phyloP scores from a whole-genome alignment of 2,329 filamentous ascomycete genomes.

The Ophiostoma triangulosporum region DNA sequence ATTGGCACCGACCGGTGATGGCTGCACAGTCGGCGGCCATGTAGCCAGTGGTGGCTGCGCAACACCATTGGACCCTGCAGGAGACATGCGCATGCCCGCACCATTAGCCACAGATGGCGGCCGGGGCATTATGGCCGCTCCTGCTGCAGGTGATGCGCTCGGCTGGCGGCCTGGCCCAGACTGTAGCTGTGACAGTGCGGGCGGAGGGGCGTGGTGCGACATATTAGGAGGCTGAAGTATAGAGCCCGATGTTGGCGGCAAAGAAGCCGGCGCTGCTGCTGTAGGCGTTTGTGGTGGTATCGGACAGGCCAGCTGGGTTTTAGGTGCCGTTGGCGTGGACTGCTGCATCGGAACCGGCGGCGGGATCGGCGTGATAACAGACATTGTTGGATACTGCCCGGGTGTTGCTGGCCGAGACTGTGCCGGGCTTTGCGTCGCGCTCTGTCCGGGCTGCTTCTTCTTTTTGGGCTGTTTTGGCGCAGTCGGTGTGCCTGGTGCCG shows the following conservation, averaged over 20 bases:
- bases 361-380: conserved; percentile 3
- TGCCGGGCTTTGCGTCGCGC: conserved; percentile 16
- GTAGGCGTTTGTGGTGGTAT: background rate
- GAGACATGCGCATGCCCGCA: background rate
- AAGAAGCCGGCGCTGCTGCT: conserved; percentile 8
- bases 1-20: background rate
- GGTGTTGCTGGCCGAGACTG: conserved; percentile 7
- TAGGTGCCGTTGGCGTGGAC: background rate
- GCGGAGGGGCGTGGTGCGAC: background rate
- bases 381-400: background rate
- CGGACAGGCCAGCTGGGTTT: background rate
- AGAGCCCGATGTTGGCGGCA: background rate
- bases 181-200: conserved; percentile 8
- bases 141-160: background rate
- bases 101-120: background rate
- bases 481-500: conserved; percentile 17
- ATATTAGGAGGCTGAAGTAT: conserved; percentile 1
- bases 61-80: background rate
- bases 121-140: background rate
- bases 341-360: conserved; percentile 11
- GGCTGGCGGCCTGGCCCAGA: background rate
- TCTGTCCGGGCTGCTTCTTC: conserved; percentile 12
- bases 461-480: conserved; percentile 22
- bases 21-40: background rate
- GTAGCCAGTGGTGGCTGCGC: background rate